phyloP scores from a whole-genome alignment of 805 yeast species.

The Teunomyces kruisii region DNA sequence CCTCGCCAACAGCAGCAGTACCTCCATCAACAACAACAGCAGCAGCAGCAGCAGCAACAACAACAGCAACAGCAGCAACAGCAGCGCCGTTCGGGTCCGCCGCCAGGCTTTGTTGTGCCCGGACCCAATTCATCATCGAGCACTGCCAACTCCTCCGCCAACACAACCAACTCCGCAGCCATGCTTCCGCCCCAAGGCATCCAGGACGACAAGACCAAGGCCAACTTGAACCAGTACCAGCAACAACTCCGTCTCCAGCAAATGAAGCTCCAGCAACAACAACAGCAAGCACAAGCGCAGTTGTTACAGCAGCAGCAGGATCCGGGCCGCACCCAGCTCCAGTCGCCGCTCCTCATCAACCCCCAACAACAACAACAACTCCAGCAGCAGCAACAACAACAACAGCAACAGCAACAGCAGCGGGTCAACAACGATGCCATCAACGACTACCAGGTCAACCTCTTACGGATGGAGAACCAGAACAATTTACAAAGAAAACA shows the following conservation, averaged over 20 bases:
- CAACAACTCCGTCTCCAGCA: slow-evolving; percentile 15
- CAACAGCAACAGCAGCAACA: not conserved
- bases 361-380: not conserved
- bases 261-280: slow-evolving; percentile 16
- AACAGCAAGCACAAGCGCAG: slow-evolving; percentile 10
- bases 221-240: slow-evolving; percentile 13
- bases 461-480: slow-evolving; percentile 14
- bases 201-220: slow-evolving; percentile 3
- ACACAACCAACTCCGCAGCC: slow-evolving; percentile 1
- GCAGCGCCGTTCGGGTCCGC: slow-evolving; percentile 1
- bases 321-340: slow-evolving; percentile 7
- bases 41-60: too few relatives aligned
- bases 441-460: slow-evolving; percentile 22
- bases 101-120: slow-evolving; percentile 6
- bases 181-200: slow-evolving; percentile 11
- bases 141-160: not conserved
- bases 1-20: slow-evolving; percentile 4
- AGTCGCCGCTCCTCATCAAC: slow-evolving; percentile 6
- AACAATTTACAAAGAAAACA: slow-evolving; percentile 18
- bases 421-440: slow-evolving; percentile 12
- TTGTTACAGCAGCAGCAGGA: slow-evolving; percentile 7
- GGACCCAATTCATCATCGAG: not conserved
- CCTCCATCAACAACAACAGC: slow-evolving; percentile 1
- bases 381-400: not conserved
- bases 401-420: slow-evolving; percentile 2